Percentiles rank a stretch among this genome's conserved stretches.
Conservation (phyloP, 345 rosid genomes). For the Acer yangbiense region DNA sequence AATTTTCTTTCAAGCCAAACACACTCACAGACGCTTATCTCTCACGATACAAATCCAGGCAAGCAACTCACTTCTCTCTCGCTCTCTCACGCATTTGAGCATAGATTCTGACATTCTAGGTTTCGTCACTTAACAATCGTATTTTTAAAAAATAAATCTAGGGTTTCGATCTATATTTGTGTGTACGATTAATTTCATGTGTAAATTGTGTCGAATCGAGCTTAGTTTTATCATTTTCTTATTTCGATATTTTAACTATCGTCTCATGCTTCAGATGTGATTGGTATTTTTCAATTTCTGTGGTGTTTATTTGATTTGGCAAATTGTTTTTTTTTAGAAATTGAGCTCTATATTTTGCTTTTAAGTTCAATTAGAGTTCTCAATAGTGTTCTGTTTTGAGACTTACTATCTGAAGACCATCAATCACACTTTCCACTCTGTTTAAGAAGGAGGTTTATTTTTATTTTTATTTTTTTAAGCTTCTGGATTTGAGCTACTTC, state of each 20-base stretch:
- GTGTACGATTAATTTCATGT: background rate
- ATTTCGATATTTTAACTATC: background rate
- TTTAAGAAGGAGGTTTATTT: background rate
- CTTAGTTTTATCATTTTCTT: background rate
- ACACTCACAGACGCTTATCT: background rate
- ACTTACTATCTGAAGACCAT: background rate
- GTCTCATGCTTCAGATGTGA: background rate
- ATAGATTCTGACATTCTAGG: background rate
- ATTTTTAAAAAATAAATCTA: background rate
- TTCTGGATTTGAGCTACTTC: too few species aligned
- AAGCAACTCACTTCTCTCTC: slow-evolving; percentile 14
- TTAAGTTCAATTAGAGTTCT: background rate
- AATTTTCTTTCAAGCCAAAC: slow-evolving; percentile 19
- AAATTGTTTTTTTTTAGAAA: background rate
- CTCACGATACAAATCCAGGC: background rate
- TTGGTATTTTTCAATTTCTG: background rate
- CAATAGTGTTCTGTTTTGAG: background rate
- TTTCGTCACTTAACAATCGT: background rate
- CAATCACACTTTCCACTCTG: background rate
- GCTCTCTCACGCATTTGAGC: slow-evolving; percentile 13
- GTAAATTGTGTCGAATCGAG: background rate
- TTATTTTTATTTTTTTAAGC: too few species aligned
- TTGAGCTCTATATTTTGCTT: background rate
- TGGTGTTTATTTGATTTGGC: background rate
- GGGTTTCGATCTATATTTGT: background rate